A percentile compares a stretch with the other conserved stretches of the same genome.
phyloP scores from a whole-genome alignment of 2,329 filamentous ascomycete species.

The Cladosporium sp. region DNA sequence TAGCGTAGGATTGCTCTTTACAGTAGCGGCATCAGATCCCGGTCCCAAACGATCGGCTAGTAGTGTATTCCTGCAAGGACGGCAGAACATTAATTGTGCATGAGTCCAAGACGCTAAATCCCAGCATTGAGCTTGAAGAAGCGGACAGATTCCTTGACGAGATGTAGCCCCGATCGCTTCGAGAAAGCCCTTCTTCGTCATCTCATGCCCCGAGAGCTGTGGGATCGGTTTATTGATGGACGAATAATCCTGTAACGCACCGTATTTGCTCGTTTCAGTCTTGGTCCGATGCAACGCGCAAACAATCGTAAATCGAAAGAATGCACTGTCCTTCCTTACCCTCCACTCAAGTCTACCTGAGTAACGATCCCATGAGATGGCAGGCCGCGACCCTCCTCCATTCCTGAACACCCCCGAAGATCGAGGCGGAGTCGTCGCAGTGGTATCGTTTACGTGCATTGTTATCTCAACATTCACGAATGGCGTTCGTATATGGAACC shows the following conservation, averaged over 20 bases:
- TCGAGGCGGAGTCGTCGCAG: background rate
- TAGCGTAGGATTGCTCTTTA: background rate
- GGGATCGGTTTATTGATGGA: background rate
- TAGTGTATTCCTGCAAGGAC: background rate
- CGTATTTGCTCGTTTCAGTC: background rate
- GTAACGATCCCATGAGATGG: background rate
- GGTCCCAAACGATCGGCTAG: background rate
- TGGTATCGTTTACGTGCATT: background rate
- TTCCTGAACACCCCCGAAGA: constrained; percentile 3
- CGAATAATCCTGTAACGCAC: background rate
- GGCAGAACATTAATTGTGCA: constrained; percentile 4
- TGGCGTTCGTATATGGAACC: background rate
- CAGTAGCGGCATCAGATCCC: background rate
- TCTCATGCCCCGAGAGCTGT: background rate
- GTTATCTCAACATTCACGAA: background rate
- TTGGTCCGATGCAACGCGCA: background rate
- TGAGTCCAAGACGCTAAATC: background rate
- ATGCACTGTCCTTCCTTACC: background rate
- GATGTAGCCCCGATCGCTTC: background rate
- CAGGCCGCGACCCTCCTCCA: constrained; percentile 1
- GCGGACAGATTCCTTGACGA: background rate
- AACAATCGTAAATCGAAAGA: background rate
- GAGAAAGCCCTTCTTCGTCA: background rate
- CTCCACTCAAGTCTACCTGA: background rate
- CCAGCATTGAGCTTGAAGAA: background rate